These are phyloP conservation scores for Allium fistulosum DNA, from an alignment of 106 monocot genomes.

Conservation along the genomic window DNA sequence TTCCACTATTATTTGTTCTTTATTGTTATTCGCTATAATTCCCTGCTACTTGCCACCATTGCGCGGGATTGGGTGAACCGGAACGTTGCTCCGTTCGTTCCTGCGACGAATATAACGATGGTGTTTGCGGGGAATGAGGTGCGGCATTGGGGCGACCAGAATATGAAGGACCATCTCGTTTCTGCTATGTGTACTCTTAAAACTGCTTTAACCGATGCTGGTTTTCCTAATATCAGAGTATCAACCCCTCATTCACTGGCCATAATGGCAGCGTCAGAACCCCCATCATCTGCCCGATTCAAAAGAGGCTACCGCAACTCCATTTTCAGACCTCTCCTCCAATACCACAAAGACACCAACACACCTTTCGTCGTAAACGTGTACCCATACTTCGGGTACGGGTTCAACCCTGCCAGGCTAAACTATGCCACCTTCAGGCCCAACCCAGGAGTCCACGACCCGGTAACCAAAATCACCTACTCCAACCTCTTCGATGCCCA, in stretches of 20 bases:
- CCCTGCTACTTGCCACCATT: no score
- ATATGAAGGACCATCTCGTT: conserved; percentile 54
- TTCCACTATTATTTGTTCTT: no score
- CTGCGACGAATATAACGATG: conserved; percentile 67
- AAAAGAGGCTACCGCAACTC: conserved; percentile 48
- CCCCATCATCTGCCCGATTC: conserved; percentile 64
- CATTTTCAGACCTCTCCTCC: conserved; percentile 73
- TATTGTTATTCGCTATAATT: no score
- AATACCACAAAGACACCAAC: conserved; percentile 56
- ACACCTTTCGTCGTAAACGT: conserved; percentile 86
- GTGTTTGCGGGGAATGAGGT: conserved; percentile 80
- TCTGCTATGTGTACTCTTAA: conserved; percentile 68
- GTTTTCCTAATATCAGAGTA: conserved; percentile 43
- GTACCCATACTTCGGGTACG: conserved; percentile 81
- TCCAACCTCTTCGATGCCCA: conserved; percentile 78
- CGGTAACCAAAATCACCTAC: conserved; percentile 49
- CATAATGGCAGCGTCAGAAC: conserved; percentile 48
- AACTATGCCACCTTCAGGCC: conserved; percentile 74
- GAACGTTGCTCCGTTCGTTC: conserved; percentile 65
- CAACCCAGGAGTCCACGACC: conserved; percentile 55
- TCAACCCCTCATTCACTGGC: conserved; percentile 81
- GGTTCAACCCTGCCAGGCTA: conserved; percentile 38
- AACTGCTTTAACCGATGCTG: conserved; percentile 39
- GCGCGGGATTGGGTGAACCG: conserved; percentile 43
- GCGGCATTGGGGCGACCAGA: conserved; percentile 34